phyloP scores from a whole-genome alignment of 2,329 filamentous ascomycete species.

The Lanzia echinophila region DNA sequence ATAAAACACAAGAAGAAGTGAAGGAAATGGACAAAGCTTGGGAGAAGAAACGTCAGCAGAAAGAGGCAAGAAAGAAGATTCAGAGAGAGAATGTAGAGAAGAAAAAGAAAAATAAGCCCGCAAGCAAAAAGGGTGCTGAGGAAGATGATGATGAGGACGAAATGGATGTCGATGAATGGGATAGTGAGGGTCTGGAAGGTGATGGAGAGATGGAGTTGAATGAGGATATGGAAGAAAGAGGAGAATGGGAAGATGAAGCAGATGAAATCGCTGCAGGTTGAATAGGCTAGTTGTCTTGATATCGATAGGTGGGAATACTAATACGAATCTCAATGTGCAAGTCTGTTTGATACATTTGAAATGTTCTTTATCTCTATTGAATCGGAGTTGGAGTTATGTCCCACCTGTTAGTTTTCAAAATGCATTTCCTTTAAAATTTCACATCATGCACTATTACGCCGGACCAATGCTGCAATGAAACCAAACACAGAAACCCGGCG shows the following conservation, averaged over 20 bases:
- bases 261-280: conserved; percentile 30
- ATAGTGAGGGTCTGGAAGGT: conserved; percentile 30
- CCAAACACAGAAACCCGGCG: too few relatives aligned
- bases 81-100: conserved; percentile 88
- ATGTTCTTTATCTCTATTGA: too few relatives aligned
- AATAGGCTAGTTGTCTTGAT: not conserved
- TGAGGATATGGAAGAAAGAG: conserved; percentile 28
- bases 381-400: too few relatives aligned
- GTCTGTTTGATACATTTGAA: not conserved
- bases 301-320: not conserved
- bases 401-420: too few relatives aligned
- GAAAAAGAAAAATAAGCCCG: conserved; percentile 58
- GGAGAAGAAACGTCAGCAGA: conserved; percentile 71
- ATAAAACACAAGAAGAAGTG: conserved; percentile 74
- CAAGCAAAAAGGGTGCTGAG: conserved; percentile 40
- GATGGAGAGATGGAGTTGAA: conserved; percentile 31
- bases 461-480: too few relatives aligned
- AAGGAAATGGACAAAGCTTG: conserved; percentile 75
- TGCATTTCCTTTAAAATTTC: too few relatives aligned
- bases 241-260: conserved; percentile 30
- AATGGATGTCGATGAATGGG: conserved; percentile 39
- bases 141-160: conserved; percentile 45
- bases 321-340: not conserved
- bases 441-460: too few relatives aligned
- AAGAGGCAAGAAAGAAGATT: conserved; percentile 71